These are phyloP conservation scores for Psilocybe subaeruginosa DNA, from an alignment of 768 basidiomycete genomes.

Conservation along the genomic window DNA sequence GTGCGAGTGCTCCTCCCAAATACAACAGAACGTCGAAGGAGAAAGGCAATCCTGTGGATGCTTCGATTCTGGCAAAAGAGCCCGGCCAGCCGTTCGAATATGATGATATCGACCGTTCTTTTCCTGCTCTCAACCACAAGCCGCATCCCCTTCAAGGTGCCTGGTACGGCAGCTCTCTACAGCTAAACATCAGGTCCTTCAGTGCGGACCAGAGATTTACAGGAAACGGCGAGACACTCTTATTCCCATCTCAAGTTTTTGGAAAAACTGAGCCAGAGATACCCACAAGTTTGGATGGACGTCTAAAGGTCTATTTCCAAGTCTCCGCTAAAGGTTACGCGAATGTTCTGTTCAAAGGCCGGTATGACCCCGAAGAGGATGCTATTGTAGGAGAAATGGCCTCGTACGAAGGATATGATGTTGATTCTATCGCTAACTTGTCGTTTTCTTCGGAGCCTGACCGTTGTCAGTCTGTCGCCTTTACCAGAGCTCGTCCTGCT, in stretches of 20 bases:
- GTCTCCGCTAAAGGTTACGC: not conserved
- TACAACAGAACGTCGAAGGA: not conserved
- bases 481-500: slow-evolving; percentile 1
- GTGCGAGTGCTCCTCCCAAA: not conserved
- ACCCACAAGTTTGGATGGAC: not conserved
- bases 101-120: not conserved
- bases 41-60: not conserved
- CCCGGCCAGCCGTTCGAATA: not conserved
- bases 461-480: not conserved
- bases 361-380: slow-evolving; percentile 8
- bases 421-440: not conserved
- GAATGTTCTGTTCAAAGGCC: slow-evolving; percentile 2
- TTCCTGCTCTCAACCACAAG: not conserved
- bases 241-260: not conserved
- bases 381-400: slow-evolving; percentile 4
- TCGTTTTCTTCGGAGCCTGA: not conserved
- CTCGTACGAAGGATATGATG: not conserved
- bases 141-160: not conserved
- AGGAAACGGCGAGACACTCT: slow-evolving; percentile 3
- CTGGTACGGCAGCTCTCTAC: not conserved
- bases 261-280: slow-evolving; percentile 3
- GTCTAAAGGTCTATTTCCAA: not conserved
- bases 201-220: not conserved
- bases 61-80: not conserved
- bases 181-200: not conserved